Conservation (phyloP, 495 filamentous ascomycete species). For the Podospora pseudopauciseta region DNA sequence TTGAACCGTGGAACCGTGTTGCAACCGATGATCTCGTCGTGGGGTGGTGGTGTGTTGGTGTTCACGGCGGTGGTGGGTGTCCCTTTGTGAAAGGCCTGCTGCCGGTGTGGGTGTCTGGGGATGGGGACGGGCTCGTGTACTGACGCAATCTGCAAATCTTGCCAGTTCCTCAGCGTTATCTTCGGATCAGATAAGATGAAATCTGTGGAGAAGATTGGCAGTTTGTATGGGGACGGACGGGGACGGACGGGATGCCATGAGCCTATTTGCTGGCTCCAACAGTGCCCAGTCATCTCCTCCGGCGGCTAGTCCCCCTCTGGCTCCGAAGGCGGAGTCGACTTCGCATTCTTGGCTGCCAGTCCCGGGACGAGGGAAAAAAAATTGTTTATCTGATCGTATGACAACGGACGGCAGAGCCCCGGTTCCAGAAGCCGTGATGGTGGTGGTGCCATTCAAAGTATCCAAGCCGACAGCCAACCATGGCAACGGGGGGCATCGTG, state of each 20-base stretch:
- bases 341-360: neutral
- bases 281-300: neutral
- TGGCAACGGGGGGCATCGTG: neutral
- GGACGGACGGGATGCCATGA: neutral
- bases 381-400: constrained; percentile 1
- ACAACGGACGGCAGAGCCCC: neutral
- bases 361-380: neutral
- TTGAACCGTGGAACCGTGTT: neutral
- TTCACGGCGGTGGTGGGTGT: neutral
- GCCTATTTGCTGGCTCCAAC: constrained; percentile 9
- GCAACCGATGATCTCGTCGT: neutral
- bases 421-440: constrained; percentile 4
- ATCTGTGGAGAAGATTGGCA: constrained; percentile 19
- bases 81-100: too few species aligned
- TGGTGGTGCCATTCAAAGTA: neutral
- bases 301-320: constrained; percentile 11
- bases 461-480: neutral
- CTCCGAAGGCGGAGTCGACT: constrained; percentile 21
- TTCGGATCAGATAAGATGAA: constrained; percentile 53
- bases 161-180: constrained; percentile 42
- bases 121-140: neutral
- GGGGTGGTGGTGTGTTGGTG: neutral
- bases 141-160: neutral
- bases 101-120: neutral
- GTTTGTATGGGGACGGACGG: neutral